Evolutionary conservation across 371 early-diverging fungal species (phyloP).

Genomic region (Zychaea mexicana): DNA sequence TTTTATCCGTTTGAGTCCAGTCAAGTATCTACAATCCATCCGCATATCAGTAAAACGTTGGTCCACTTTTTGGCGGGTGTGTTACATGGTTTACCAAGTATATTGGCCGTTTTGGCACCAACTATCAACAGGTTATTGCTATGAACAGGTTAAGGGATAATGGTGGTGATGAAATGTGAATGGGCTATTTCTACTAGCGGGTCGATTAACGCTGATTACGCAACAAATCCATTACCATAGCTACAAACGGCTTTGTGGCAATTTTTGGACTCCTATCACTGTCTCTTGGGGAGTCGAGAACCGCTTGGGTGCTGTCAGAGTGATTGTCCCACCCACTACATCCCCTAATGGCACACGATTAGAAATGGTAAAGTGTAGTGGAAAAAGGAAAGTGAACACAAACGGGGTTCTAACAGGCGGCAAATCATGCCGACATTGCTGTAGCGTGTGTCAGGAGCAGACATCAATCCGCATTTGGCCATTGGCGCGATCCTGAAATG

Average conservation of each 20-base stretch:
- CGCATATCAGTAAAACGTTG: slow-evolving; percentile 59
- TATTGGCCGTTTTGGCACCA: slow-evolving; percentile 79
- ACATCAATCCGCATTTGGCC: slow-evolving; percentile 81
- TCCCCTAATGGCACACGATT: slow-evolving; percentile 67
- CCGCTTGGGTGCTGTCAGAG: slow-evolving; percentile 74
- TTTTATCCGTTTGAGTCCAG: slow-evolving; percentile 42
- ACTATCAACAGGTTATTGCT: slow-evolving; percentile 70
- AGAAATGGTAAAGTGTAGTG: slow-evolving; percentile 56
- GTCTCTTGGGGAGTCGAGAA: slow-evolving; percentile 84
- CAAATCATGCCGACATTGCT: background rate
- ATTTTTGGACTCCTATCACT: slow-evolving; percentile 86
- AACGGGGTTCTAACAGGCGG: background rate
- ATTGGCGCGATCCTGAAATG: slow-evolving; percentile 79
- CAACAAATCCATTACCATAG: slow-evolving; percentile 33
- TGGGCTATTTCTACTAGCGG: too few species aligned
- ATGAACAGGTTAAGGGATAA: background rate
- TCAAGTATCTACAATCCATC: slow-evolving; percentile 25
- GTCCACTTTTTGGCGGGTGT: slow-evolving; percentile 78
- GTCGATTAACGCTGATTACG: background rate
- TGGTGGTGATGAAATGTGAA: background rate
- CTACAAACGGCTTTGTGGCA: slow-evolving; percentile 84
- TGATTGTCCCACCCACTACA: slow-evolving; percentile 76
- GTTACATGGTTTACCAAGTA: slow-evolving; percentile 71
- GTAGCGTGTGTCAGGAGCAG: slow-evolving; percentile 81
- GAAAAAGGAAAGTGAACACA: too few species aligned